Conservation (phyloP, 768 basidiomycete species). For the Sistotremastrum suecicum region DNA sequence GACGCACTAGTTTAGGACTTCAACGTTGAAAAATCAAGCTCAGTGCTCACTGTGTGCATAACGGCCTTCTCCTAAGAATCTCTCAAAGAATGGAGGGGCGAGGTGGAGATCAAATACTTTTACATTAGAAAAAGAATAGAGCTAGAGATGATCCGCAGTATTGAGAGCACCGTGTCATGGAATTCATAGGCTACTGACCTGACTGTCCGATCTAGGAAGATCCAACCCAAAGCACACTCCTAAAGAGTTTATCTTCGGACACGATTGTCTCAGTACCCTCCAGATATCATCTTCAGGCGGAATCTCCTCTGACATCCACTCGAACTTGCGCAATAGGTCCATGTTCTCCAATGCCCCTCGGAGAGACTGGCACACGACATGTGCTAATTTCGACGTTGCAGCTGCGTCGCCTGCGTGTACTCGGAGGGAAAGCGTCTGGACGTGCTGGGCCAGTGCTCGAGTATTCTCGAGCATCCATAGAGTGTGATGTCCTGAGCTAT, state of each 20-base stretch:
- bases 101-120: conserved; percentile 59
- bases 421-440: conserved; percentile 41
- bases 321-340: conserved; percentile 51
- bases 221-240: conserved; percentile 47
- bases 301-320: conserved; percentile 55
- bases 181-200: no score
- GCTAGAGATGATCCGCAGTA: conserved; percentile 3
- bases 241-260: conserved; percentile 48
- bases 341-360: conserved; percentile 32
- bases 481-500: conserved; percentile 33
- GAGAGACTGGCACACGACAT: conserved; percentile 36
- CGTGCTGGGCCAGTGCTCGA: conserved; percentile 51
- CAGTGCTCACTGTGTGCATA: not conserved
- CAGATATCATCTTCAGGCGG: conserved; percentile 64
- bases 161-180: no score
- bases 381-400: conserved; percentile 5
- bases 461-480: conserved; percentile 45
- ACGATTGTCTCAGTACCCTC: conserved; percentile 60
- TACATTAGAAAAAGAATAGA: not conserved
- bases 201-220: conserved; percentile 42
- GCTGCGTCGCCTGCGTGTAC: conserved; percentile 17
- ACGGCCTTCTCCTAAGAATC: conserved; percentile 14
- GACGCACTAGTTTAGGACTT: not conserved
- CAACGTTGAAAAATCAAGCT: conserved; percentile 1
- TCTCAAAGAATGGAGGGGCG: conserved; percentile 48